Evolutionary conservation across 1,139 yeast species (phyloP), one percentile per base, ranked within the genome.

Genomic region (Arxiozyma bovina): DNA sequence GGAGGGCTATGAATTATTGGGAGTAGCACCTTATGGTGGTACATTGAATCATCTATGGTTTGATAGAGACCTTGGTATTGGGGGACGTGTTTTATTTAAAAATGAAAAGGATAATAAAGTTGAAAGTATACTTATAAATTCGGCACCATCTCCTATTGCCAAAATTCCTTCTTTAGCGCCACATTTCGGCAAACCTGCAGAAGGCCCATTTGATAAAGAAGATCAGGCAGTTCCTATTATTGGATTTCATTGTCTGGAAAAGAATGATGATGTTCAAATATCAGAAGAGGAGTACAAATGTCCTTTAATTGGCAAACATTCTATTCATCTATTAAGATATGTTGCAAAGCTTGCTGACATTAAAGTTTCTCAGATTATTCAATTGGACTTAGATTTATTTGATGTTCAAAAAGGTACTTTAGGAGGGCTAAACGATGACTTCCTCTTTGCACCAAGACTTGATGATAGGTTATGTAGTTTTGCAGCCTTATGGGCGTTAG

Each of bases 11-110:
- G 83, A 82, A 53, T 65, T 80, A 43, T 70, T 83, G 43, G 87
- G 86, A 1, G 86, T 82, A 20, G 85, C 87, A 1, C 84, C 85
- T 3, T 83, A 83, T 64, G 80, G 84, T 20, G 85, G 86, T 30
- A 78, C 82, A 1, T 69, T 82, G 60, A 74, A 75, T 48, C 73
- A 75, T 23, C 63, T 75, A 30, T 82, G 88, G 87, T 75, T 81
- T 66, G 87, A 82, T 66, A 74, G 89, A 68, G 89, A 83, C 65
- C 74, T 83, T 59, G 87, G 87, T 48, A 65, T 83, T 54, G 88
- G 85, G 52, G 89, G 89, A 38, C 73, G 82, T 54, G 73, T 83
- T 21, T 68, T 82, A 54, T 76, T 78, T 51, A 74, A 70, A 58
- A 73, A 62, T 34, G 57, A 60, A 23, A 66, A 63, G 34, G 57